Base-by-base conservation (phyloP, 805 yeast genomes). In the Yamadazyma laniorum region DNA sequence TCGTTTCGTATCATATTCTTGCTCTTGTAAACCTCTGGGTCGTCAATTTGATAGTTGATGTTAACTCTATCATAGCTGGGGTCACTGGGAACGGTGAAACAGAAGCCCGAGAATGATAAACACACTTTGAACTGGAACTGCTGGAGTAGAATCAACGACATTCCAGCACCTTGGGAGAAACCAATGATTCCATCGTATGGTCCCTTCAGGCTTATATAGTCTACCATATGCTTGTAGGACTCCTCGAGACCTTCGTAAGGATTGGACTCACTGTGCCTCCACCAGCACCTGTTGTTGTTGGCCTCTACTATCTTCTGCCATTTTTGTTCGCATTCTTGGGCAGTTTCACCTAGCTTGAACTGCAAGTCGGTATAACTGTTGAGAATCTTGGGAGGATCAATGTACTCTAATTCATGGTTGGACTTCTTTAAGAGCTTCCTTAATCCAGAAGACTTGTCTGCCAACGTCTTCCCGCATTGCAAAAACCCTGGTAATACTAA, bases 141-240 rank as follows among this genome's bases (percentile, higher is more conserved):
- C 5, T 44, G 42, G 11, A 65, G 48, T 12, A 46, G 25, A 2
- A 58, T 49, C 3, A 63, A 51, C 3, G 68, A 47, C 64, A 67
- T 56, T 6, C 66, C 63, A 2, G 70, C 71, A 21, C 74, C 74
- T 44, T 68, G 74, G 18, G 69, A 61, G 37, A 67, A 68, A 3
- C 73, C 74, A 25, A 68, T 48, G 16, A 68, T 51, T 0, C 72
- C 73, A 33, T 64, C 63, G 45, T 61, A 67, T 1, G 74, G 74
- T 6, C 74, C 74, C 39, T 67, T 49, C 31, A 51, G 34, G 26
- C 50, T 48, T 27, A 68, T 56, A 39, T 67, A 51, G 1, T 55
- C 38, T 19, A 50, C 41, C 15, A 65, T 45, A 34, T 50, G 56
- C 5, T 54, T 36, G 18, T 63, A 36, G 1, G 68, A 45, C 15